A percentile compares a stretch with the other conserved stretches of the same genome.
phyloP scores from a whole-genome alignment of 2,329 filamentous ascomycete genomes.

The Alternaria brassicae region DNA sequence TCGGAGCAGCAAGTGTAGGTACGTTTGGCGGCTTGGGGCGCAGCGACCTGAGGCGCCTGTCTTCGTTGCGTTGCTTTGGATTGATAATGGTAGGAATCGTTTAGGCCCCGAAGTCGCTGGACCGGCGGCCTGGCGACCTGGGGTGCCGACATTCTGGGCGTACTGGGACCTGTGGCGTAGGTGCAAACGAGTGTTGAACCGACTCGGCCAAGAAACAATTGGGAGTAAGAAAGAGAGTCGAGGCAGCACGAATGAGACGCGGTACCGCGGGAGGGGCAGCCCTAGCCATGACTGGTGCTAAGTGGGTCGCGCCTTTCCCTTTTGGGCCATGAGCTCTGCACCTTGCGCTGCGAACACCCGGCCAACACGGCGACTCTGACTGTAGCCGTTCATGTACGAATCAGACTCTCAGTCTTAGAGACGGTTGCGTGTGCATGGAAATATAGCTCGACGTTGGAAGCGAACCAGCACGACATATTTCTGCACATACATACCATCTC shows the following conservation, averaged over 20 bases:
- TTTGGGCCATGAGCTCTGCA: slow-evolving; percentile 11
- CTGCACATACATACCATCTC: background rate
- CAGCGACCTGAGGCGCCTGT: slow-evolving; percentile 26
- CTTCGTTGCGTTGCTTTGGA: slow-evolving; percentile 31
- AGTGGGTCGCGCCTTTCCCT: background rate
- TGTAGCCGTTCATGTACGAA: background rate
- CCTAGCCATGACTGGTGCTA: slow-evolving; percentile 8
- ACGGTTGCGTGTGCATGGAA: background rate
- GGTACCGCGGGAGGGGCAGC: slow-evolving; percentile 18
- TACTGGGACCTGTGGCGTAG: background rate
- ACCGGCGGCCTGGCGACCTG: slow-evolving; percentile 25
- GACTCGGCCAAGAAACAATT: slow-evolving; percentile 1
- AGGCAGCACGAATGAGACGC: slow-evolving; percentile 21
- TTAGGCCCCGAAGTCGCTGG: slow-evolving; percentile 38
- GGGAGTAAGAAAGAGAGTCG: slow-evolving; percentile 12
- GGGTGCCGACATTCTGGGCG: slow-evolving; percentile 28
- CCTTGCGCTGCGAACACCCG: slow-evolving; percentile 14
- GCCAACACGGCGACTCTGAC: background rate
- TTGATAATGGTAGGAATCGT: slow-evolving; percentile 25
- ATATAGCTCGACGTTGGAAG: background rate
- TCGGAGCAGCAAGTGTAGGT: slow-evolving; percentile 38
- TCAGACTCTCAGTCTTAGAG: background rate
- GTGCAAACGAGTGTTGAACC: background rate
- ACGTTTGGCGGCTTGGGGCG: slow-evolving; percentile 20
- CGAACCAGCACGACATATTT: background rate